Evolutionary conservation across 1,284 basidiomycete genomes (phyloP).

Genomic region (Ceratobasidium papillatum): DNA sequence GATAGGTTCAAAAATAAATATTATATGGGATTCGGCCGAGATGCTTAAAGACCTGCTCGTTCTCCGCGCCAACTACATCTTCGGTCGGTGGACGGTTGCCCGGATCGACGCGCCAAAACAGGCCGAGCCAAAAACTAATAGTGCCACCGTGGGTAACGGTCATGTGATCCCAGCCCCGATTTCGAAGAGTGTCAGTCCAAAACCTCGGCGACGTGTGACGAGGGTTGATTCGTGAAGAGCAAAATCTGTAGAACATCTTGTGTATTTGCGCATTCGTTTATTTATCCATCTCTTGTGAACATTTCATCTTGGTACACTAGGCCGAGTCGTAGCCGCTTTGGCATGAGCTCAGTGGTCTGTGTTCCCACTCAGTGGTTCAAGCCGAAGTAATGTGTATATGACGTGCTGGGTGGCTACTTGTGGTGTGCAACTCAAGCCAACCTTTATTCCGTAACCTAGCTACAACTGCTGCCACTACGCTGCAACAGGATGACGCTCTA

Average conservation of each 20-base stretch:
- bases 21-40: constrained; percentile 82
- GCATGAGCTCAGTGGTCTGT: no score
- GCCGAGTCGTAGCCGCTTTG: background rate
- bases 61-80: constrained; percentile 79
- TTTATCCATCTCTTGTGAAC: background rate
- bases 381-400: no score
- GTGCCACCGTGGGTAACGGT: background rate
- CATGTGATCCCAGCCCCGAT: background rate
- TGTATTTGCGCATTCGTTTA: background rate
- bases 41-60: constrained; percentile 90
- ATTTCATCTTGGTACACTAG: background rate
- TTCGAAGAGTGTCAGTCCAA: background rate
- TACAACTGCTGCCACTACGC: no score
- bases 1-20: constrained; percentile 72
- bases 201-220: constrained; percentile 12
- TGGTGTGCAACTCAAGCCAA: no score
- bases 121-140: background rate
- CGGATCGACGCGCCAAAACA: background rate
- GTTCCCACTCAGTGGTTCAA: no score
- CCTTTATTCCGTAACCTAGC: no score
- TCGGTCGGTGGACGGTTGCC: constrained; percentile 64
- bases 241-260: background rate
- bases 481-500: no score
- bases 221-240: constrained; percentile 7
- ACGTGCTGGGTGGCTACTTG: no score